These are phyloP conservation scores for Coelastrella sp. DNA, from an alignment of 139 green algal species.

Conservation along the genomic window DNA sequence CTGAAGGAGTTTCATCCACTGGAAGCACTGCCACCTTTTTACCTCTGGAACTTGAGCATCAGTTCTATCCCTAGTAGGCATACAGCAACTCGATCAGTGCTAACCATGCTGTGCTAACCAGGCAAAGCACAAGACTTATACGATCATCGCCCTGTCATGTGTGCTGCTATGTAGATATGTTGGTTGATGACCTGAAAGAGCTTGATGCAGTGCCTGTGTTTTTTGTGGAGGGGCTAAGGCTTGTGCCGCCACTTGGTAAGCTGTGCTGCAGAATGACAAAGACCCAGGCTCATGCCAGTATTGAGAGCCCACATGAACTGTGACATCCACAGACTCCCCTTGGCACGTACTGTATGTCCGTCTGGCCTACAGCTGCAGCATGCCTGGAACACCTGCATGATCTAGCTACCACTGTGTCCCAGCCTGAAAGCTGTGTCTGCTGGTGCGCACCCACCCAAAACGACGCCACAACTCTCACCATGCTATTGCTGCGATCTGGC, in stretches of 20 bases:
- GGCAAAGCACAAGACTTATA: too few species aligned
- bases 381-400: background rate
- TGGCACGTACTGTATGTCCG: background rate
- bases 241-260: constrained; percentile 47
- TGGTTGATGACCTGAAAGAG: constrained; percentile 49
- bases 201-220: constrained; percentile 63
- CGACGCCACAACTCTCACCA: background rate
- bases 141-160: background rate
- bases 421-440: background rate
- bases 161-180: constrained; percentile 19
- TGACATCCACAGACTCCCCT: background rate
- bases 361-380: background rate
- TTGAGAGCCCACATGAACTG: background rate
- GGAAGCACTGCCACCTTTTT: too few species aligned
- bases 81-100: too few species aligned
- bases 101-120: too few species aligned
- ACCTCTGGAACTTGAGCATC: too few species aligned
- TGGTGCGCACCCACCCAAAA: too few species aligned
- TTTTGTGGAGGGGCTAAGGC: constrained; percentile 59
- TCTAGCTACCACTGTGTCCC: background rate
- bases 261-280: background rate
- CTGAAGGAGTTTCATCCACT: too few species aligned
- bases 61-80: too few species aligned
- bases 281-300: too few species aligned
- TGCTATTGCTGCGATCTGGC: background rate